Evolutionary conservation across 257 asterid genomes (phyloP).

Genomic region (Fraxinus excelsior): DNA sequence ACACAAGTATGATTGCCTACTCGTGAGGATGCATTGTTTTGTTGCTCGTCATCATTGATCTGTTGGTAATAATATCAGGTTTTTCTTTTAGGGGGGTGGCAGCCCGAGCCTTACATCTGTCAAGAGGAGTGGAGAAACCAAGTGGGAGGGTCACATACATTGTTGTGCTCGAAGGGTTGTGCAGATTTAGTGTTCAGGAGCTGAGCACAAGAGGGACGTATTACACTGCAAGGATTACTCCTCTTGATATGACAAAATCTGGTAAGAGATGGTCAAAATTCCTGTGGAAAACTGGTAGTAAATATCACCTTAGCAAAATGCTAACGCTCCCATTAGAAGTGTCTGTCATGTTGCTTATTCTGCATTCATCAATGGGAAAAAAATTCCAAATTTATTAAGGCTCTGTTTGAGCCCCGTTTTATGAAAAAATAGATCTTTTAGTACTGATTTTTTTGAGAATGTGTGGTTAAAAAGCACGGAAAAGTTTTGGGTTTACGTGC

Average conservation of each 20-base stretch:
- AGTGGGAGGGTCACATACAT: constrained; percentile 98
- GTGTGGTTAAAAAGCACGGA: too few relatives aligned
- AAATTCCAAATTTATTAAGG: background rate
- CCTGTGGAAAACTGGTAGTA: background rate
- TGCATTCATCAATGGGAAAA: background rate
- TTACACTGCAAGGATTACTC: constrained; percentile 91
- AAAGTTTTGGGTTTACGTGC: too few relatives aligned
- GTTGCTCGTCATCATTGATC: constrained; percentile 18
- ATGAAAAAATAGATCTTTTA: too few relatives aligned
- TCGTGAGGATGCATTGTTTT: constrained; percentile 23
- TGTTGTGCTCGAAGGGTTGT: constrained; percentile 95
- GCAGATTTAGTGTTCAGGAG: constrained; percentile 97
- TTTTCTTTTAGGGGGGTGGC: constrained; percentile 69
- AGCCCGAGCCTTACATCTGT: constrained; percentile 95
- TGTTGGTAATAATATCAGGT: constrained; percentile 22
- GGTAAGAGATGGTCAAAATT: constrained; percentile 48
- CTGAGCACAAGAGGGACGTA: constrained; percentile 95
- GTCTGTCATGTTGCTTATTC: background rate
- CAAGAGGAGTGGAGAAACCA: constrained; percentile 99
- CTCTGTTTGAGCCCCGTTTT: too few relatives aligned
- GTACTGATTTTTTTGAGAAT: too few relatives aligned
- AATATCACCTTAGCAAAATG: background rate
- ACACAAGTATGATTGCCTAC: background rate
- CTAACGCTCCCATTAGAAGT: background rate
- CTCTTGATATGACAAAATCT: constrained; percentile 83